Evolutionary conservation across 225 moss, liverwort and hornwort species (phyloP).

Genomic region (Thuidium tamariscinum): DNA sequence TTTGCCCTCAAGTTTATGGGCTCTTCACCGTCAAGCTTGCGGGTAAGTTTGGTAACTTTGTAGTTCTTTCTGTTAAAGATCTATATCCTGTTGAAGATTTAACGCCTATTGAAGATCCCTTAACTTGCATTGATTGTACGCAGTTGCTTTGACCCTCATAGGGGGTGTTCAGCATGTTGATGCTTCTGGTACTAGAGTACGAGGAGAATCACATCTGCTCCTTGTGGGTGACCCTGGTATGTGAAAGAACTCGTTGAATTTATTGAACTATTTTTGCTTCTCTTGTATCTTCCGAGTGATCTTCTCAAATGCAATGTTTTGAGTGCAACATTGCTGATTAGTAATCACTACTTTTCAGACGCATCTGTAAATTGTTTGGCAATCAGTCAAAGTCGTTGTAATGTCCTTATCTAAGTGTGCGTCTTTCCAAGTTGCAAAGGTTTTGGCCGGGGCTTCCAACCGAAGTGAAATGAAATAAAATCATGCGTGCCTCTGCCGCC

Average conservation of each 20-base stretch:
- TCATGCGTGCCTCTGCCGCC: background rate
- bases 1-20: conserved; percentile 98
- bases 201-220: conserved; percentile 93
- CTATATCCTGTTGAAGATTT: background rate
- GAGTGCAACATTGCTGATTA: background rate
- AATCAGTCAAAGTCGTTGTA: background rate
- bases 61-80: background rate
- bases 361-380: background rate
- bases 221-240: conserved; percentile 97
- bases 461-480: background rate
- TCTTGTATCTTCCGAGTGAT: background rate
- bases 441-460: background rate
- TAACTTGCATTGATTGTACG: background rate
- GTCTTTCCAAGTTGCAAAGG: background rate
- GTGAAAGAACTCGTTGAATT: background rate
- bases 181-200: conserved; percentile 82
- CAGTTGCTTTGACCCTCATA: conserved; percentile 96
- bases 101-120: background rate
- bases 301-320: background rate
- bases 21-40: conserved; percentile 93
- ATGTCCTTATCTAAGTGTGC: background rate
- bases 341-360: background rate
- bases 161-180: conserved; percentile 90
- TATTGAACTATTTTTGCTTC: background rate
- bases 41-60: conserved; percentile 21